phyloP scores from a whole-genome alignment of 2,329 filamentous ascomycete genomes.

The Pseudopithomyces chartarum region DNA sequence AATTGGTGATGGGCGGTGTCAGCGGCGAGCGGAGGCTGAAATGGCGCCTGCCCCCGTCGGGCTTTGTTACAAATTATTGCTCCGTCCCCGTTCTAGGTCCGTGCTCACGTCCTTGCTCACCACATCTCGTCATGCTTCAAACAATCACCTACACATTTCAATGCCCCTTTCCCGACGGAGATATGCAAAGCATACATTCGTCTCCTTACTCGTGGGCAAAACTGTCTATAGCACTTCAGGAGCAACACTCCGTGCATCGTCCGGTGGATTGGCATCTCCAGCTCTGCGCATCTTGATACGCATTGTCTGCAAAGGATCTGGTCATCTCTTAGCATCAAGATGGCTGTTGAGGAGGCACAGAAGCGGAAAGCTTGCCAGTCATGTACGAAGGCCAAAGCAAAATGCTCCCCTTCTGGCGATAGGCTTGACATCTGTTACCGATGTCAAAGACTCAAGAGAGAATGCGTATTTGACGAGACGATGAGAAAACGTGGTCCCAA shows the following conservation, averaged over 20 bases:
- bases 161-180: constrained; percentile 3
- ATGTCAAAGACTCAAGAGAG: constrained; percentile 27
- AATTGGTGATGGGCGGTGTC: neutral
- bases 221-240: neutral
- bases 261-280: neutral
- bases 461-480: constrained; percentile 23
- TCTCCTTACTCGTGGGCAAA: neutral
- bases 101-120: neutral
- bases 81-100: neutral
- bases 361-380: constrained; percentile 28
- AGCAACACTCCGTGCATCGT: neutral
- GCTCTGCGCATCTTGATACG: neutral
- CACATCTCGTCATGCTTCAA: neutral
- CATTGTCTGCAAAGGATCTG: neutral
- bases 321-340: neutral
- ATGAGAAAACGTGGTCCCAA: constrained; percentile 23
- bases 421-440: constrained; percentile 21
- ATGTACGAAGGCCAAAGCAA: constrained; percentile 29
- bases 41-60: constrained; percentile 3
- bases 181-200: neutral
- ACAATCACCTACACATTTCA: neutral
- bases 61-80: neutral
- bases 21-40: neutral
- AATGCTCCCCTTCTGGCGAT: constrained; percentile 24
- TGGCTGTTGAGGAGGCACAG: constrained; percentile 16